Conservation (phyloP, 495 filamentous ascomycete genomes). For the Daldinia concentrica region DNA sequence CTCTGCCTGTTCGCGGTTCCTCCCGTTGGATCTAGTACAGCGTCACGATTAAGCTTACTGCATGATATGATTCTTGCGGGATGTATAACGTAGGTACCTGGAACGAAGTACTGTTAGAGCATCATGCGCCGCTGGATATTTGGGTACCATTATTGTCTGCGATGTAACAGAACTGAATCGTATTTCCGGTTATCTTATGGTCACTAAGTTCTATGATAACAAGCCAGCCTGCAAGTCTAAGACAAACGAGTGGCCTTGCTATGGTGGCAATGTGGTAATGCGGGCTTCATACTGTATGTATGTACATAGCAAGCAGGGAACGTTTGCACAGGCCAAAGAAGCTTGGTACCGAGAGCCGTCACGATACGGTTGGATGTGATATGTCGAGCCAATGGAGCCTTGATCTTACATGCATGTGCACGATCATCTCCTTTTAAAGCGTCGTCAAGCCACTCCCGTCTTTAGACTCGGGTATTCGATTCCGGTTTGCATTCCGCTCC, state of each 20-base stretch:
- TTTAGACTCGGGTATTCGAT: not conserved
- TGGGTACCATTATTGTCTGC: not conserved
- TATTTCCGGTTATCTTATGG: not conserved
- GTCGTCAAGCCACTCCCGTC: not conserved
- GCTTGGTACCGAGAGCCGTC: not conserved
- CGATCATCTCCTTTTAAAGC: not conserved
- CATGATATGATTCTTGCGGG: not conserved
- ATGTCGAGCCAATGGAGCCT: not conserved
- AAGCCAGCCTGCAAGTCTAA: not conserved
- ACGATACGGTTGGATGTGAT: not conserved
- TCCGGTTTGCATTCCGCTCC: not conserved
- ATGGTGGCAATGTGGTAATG: not conserved
- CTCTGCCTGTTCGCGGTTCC: not conserved
- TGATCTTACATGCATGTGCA: not conserved
- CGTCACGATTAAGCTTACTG: not conserved
- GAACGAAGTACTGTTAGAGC: not conserved
- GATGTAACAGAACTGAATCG: not conserved
- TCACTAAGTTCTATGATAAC: not conserved
- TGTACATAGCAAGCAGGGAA: not conserved
- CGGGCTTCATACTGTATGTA: not conserved
- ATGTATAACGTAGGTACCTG: not conserved
- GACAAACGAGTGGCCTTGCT: not conserved
- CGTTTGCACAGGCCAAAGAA: not conserved
- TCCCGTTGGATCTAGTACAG: not conserved
- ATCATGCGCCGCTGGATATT: not conserved